These are phyloP conservation scores for Spergularia bocconei DNA, from an alignment of 148 eudicot genomes.

Conservation along the genomic window DNA sequence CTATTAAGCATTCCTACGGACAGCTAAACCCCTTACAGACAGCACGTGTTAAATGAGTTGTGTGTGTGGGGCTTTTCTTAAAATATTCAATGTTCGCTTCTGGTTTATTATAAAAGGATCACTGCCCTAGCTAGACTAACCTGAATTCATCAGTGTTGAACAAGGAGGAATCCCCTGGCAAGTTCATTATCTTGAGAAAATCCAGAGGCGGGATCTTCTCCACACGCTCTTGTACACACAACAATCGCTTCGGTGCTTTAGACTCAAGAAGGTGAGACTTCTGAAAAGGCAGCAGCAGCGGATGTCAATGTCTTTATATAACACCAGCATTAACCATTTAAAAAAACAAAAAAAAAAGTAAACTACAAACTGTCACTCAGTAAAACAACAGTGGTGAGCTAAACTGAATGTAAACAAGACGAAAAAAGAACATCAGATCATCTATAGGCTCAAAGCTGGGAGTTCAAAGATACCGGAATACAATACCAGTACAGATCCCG, in stretches of 20 bases:
- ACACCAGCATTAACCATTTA: background rate
- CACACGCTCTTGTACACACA: slow-evolving; percentile 42
- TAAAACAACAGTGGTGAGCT: background rate
- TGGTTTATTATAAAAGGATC: too few relatives aligned
- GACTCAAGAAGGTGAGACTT: slow-evolving; percentile 66
- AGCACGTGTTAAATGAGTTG: background rate
- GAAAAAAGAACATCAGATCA: background rate
- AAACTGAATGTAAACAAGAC: background rate
- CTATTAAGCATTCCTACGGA: too few relatives aligned
- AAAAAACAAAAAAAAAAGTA: slow-evolving; percentile 10
- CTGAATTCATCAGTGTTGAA: slow-evolving; percentile 67
- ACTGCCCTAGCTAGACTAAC: slow-evolving; percentile 32
- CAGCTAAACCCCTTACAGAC: background rate
- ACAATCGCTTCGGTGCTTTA: slow-evolving; percentile 47
- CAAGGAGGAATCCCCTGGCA: slow-evolving; percentile 68
- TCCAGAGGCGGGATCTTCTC: slow-evolving; percentile 56
- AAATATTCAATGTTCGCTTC: too few relatives aligned
- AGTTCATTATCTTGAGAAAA: slow-evolving; percentile 64
- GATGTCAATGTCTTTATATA: slow-evolving; percentile 8
- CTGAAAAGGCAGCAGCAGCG: slow-evolving; percentile 18
- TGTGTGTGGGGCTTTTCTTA: background rate
- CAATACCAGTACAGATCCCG: background rate
- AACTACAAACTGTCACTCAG: background rate
- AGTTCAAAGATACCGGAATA: background rate
- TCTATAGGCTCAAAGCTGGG: too few relatives aligned